A percentile compares a stretch with the other conserved stretches of the same genome.
Evolutionary conservation across 805 yeast genomes (phyloP).

Genomic region (Barnettozyma californica): DNA sequence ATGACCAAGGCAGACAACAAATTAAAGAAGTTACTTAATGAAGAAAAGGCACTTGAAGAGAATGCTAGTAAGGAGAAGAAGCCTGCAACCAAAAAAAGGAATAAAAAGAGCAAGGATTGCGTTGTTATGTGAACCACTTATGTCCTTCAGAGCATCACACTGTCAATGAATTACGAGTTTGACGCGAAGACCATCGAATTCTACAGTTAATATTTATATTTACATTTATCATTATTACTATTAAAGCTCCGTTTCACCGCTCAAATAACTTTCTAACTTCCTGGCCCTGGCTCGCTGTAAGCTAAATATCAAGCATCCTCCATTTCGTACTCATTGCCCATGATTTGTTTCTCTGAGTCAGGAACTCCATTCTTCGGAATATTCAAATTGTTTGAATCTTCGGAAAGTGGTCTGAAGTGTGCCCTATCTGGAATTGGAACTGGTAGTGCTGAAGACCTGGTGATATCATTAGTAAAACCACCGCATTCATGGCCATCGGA

Average conservation of each 20-base stretch:
- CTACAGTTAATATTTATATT: not conserved
- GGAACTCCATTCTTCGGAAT: not conserved
- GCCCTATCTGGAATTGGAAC: slow-evolving; percentile 10
- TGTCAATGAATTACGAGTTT: not conserved
- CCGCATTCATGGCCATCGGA: not conserved
- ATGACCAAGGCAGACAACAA: slow-evolving; percentile 45
- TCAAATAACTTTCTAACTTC: not conserved
- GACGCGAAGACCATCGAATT: not conserved
- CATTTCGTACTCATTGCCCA: not conserved
- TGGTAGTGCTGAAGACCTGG: not conserved
- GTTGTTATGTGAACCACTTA: slow-evolving; percentile 17
- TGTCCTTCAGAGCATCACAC: not conserved
- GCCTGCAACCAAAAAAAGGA: slow-evolving; percentile 7
- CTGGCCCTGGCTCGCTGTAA: not conserved
- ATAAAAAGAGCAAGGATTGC: slow-evolving; percentile 20
- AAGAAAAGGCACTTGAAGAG: not conserved
- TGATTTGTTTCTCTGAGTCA: not conserved
- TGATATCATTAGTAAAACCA: not conserved
- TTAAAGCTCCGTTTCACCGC: too few species aligned
- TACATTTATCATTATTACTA: not conserved
- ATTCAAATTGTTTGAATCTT: slow-evolving; percentile 3
- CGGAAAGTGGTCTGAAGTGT: slow-evolving; percentile 5
- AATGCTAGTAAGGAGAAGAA: slow-evolving; percentile 8
- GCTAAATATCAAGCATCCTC: not conserved
- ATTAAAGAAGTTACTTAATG: slow-evolving; percentile 14